A percentile compares a stretch with the other conserved stretches of the same genome.
phyloP scores from a whole-genome alignment of 2,329 filamentous ascomycete species.

The Aspergillus eucalypticola region DNA sequence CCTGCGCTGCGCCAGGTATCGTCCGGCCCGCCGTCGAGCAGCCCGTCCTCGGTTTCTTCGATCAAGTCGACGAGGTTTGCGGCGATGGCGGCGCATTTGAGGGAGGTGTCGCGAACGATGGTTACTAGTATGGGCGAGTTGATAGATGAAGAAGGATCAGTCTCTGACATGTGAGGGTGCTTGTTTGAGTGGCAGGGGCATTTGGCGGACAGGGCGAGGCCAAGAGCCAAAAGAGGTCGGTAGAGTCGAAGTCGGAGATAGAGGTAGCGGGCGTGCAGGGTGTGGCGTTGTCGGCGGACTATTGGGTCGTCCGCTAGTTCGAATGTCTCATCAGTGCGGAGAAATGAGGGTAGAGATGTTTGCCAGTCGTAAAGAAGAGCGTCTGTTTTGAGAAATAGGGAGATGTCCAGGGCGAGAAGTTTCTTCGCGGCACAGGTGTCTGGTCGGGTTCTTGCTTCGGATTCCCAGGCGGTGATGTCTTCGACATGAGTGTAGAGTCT shows the following conservation, averaged over 20 bases:
- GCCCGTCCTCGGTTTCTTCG: constrained; percentile 6
- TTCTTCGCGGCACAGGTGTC: constrained; percentile 21
- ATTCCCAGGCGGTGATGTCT: constrained; percentile 23
- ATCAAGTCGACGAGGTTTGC: constrained; percentile 11
- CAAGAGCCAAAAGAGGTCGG: constrained; percentile 15
- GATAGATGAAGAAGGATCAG: background rate
- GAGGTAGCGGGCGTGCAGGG: constrained; percentile 27
- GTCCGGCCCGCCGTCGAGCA: constrained; percentile 2
- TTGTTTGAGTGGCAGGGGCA: constrained; percentile 11
- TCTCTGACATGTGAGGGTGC: constrained; percentile 6
- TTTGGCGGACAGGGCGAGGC: constrained; percentile 8
- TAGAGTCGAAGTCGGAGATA: constrained; percentile 24
- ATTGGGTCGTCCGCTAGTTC: constrained; percentile 17
- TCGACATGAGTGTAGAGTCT: constrained; percentile 26
- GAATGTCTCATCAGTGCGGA: constrained; percentile 8
- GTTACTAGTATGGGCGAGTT: constrained; percentile 11
- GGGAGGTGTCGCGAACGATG: constrained; percentile 14
- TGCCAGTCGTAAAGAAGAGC: constrained; percentile 26
- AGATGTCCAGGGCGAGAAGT: constrained; percentile 22
- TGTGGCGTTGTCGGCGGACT: constrained; percentile 25
- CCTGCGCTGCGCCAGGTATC: background rate
- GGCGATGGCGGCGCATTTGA: constrained; percentile 14
- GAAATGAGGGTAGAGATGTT: constrained; percentile 22
- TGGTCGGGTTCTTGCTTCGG: constrained; percentile 20
- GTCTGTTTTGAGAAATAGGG: constrained; percentile 21